Evolutionary conservation across 2,329 filamentous ascomycete species (phyloP), one percentile per base, ranked within the genome.

Genomic region (Fusarium sp.): DNA sequence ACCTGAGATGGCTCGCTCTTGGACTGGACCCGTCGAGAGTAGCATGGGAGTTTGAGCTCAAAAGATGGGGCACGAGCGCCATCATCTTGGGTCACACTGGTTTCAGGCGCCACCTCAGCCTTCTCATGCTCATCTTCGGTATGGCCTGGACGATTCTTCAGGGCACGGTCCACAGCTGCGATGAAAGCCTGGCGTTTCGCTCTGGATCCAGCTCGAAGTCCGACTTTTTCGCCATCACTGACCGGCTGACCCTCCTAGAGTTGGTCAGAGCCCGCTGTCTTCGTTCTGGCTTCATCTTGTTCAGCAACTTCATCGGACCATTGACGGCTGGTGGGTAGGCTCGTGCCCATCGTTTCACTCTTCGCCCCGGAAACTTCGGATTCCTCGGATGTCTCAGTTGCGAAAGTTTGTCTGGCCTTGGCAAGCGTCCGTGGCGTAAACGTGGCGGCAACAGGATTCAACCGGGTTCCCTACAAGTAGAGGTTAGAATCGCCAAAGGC

Each of bases 391-490:
- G 45, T 60, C 29, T 76, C 64, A 16, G 69, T 73, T 37, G 31
- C 37, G 20, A 69, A 29, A 24, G 59, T 50, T 45, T 43, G 64
- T 48, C 68, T 68, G 20, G 68, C 67, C 66, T 75, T 78, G 14
- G 74, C 72, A 31, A 77, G 56, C 20, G 69, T 73, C 29, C 84
- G 84, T 57, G 89, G 88, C 2, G 88, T 90, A 70, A 91, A 91
- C 63, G 86, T 85, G 52, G 87, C 85, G 31, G 89, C 89, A 75
- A 85, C 83, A 35, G 89, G 89, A 80, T 91, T 90, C 76, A 90
- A 81, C 77, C 83, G 88, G 70, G 84, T 87, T 81, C 83, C 86
- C 87, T 90, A 81, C 75, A 82, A 78, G 69, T 75, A 81, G 78
- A 81, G 79, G 81, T 86, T 81, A 86, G 84, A 83, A 82, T 84